Base-by-base conservation (phyloP, 345 rosid species). In the Sisymbrium irio region DNA sequence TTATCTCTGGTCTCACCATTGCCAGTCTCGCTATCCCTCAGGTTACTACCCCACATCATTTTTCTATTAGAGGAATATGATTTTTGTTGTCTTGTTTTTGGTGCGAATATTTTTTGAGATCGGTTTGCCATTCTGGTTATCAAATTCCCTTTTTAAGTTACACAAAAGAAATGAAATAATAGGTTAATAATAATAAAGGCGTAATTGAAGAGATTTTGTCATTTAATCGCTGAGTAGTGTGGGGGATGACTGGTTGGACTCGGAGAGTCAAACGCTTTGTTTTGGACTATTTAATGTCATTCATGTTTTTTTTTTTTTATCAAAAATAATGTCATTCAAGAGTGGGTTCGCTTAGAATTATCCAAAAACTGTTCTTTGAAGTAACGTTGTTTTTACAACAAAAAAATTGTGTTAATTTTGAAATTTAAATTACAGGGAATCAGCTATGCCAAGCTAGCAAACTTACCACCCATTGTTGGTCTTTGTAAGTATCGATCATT, bases 21-120 rank as follows among this genome's bases (percentile, higher is more conserved):
- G 98, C 99, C 20, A 96, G 96, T 86, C 94, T 96, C 33, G 97
- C 99, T 7, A 96, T 96, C 62, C 99, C 99, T 41, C 99, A 96
- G 99, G 99, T 93, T 18, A 53, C 35, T 4, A 20, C 15, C 4
- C 11, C 28, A 39, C 9, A 39, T 28, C 40, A 4, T 11, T 47
- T 30, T 7, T 27, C 15, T 54, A 1, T 54, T 54, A 54, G 19
- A 54, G 19, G 59, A 27, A 15, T 18, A 27, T 6, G 39, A 19
- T 14, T 50, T 22, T 22, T 22, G 25, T 22, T 22, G 1, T 22
- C 2, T 50, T 19, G 10, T 50, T 51, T 6, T 51, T 25, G 57
- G 2, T 51, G 57, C 12, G 9, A 25, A 25, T 12, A 22, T 51
- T 25, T 51, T 51, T 51, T 13, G 6, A 19, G 9, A 47, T 20